Evolutionary conservation across 164 flowering plant genomes (phyloP).

Genomic region (Sextonia rubra): DNA sequence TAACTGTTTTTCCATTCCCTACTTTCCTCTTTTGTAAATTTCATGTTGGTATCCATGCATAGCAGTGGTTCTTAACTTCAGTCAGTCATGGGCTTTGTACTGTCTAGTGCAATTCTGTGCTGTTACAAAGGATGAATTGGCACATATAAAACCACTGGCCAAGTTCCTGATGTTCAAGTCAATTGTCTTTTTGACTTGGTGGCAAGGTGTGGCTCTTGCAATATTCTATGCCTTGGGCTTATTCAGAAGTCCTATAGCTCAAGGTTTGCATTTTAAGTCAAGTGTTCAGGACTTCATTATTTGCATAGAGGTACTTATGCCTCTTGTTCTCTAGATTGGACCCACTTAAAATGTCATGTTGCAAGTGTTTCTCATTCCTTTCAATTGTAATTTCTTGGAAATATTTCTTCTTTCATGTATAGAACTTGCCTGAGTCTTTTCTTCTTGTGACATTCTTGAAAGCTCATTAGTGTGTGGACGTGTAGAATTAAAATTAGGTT

Average conservation of each 20-base stretch:
- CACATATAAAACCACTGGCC: slow-evolving; percentile 80
- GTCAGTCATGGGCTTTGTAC: slow-evolving; percentile 98
- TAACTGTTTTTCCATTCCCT: not conserved
- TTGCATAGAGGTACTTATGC: slow-evolving; percentile 84
- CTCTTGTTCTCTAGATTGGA: not conserved
- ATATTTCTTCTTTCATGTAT: not conserved
- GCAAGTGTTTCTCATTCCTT: not conserved
- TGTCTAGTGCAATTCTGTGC: slow-evolving; percentile 89
- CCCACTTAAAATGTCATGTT: not conserved
- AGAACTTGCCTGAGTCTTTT: not conserved
- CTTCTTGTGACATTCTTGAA: not conserved
- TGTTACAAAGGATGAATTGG: slow-evolving; percentile 78
- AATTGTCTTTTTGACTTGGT: slow-evolving; percentile 97
- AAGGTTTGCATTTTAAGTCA: slow-evolving; percentile 76
- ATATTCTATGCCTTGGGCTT: slow-evolving; percentile 69
- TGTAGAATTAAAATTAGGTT: not conserved
- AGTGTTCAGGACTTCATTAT: slow-evolving; percentile 94
- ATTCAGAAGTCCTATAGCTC: slow-evolving; percentile 82
- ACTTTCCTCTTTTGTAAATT: slow-evolving; percentile 8
- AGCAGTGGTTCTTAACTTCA: slow-evolving; percentile 92
- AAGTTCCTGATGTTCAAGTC: slow-evolving; percentile 92
- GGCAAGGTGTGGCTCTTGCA: slow-evolving; percentile 98
- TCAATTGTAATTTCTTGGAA: not conserved
- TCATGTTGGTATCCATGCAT: slow-evolving; percentile 80
- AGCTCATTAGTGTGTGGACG: not conserved